These are phyloP conservation scores for Coprinopsis sp. DNA, from an alignment of 768 basidiomycete genomes.

Conservation along the genomic window DNA sequence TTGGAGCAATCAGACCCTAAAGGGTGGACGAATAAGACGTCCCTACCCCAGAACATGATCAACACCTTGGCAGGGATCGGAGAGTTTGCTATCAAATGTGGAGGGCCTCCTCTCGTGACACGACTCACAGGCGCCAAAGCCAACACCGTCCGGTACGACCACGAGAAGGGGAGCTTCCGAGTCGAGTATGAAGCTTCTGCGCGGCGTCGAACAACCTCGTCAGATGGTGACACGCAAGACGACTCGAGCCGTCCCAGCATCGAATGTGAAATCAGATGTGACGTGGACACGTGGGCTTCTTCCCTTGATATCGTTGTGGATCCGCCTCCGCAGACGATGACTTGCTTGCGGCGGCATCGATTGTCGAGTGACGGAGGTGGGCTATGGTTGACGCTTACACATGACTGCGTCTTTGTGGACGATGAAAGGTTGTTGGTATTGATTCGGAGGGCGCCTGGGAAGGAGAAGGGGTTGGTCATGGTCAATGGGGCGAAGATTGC, in stretches of 20 bases:
- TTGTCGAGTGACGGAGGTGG: slow-evolving; percentile 87
- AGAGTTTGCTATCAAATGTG: slow-evolving; percentile 92
- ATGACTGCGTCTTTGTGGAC: slow-evolving; percentile 73
- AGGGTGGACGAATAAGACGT: slow-evolving; percentile 93
- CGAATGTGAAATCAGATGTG: slow-evolving; percentile 89
- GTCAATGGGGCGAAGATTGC: slow-evolving; percentile 83
- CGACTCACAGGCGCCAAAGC: slow-evolving; percentile 75
- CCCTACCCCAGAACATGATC: slow-evolving; percentile 94
- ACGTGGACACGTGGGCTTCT: slow-evolving; percentile 82
- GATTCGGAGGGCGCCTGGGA: slow-evolving; percentile 69
- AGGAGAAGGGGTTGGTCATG: slow-evolving; percentile 80
- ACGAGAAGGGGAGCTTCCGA: slow-evolving; percentile 75
- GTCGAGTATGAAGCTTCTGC: slow-evolving; percentile 77
- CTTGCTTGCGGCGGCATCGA: slow-evolving; percentile 81
- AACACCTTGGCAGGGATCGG: slow-evolving; percentile 85
- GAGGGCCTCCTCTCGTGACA: slow-evolving; percentile 90
- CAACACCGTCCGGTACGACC: slow-evolving; percentile 76
- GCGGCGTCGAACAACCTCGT: slow-evolving; percentile 35
- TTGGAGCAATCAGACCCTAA: slow-evolving; percentile 97
- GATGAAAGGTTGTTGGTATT: slow-evolving; percentile 74
- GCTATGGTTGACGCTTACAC: slow-evolving; percentile 87
- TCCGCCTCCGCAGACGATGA: slow-evolving; percentile 81
- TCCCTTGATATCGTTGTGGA: slow-evolving; percentile 88
- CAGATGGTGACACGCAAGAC: slow-evolving; percentile 20
- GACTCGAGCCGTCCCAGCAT: slow-evolving; percentile 45